Base-by-base conservation (phyloP, 805 yeast species). In the Kodamaea fukazawae region DNA sequence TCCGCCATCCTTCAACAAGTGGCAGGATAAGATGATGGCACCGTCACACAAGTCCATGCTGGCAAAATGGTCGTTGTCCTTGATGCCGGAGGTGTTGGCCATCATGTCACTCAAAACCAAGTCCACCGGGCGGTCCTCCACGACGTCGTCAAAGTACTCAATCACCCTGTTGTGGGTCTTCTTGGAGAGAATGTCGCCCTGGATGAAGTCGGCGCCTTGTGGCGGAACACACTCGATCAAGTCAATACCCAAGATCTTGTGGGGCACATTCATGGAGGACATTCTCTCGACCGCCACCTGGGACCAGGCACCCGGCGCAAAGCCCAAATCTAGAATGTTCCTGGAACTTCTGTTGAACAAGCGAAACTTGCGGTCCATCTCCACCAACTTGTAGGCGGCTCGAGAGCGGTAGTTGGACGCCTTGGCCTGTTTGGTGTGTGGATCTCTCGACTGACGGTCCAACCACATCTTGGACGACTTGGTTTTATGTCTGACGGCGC, bases 31-130 rank as follows among this genome's bases (percentile, higher is more conserved):
- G 5, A 86, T 71, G 37, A 93, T 60, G 0, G 96, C 96, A 0
- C 96, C 96, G 51, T 87, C 93, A 60, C 97, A 91, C 20, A 91
- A 66, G 55, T 90, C 90, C 86, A 93, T 83, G 45, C 96, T 88
- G 49, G 78, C 79, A 10, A 75, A 65, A 61, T 91, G 98, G 59
- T 91, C 99, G 47, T 78, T 77, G 29, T 84, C 79, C 7, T 81
- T 76, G 29, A 86, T 64, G 3, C 99, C 98, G 10, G 89, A 71
- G 3, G 97, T 87, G 56, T 91, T 91, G 34, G 88, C 86, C 86
- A 91, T 84, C 98, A 96, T 91, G 65, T 70, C 70, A 58, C 80
- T 84, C 34, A 96, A 79, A 40, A 75, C 76, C 30, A 68, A 49
- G 43, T 71, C 70, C 7, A 62, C 51, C 8, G 42, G 32, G 7